A percentile compares a stretch with the other conserved stretches of the same genome.
Conservation (phyloP, 345 rosid genomes). For the Linum lewisii region DNA sequence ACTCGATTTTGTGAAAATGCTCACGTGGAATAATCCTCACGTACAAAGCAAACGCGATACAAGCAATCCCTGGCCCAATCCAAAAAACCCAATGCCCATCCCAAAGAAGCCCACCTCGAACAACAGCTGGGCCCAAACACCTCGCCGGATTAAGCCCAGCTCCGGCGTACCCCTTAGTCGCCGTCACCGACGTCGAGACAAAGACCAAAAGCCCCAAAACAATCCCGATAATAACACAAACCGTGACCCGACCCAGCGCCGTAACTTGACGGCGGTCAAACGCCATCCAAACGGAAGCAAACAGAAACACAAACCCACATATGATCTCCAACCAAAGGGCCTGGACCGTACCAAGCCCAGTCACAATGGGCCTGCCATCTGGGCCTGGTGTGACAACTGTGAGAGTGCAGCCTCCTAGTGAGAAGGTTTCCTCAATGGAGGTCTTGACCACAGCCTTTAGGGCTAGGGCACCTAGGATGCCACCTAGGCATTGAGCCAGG, state of each 20-base stretch:
- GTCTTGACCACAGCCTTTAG: conserved; percentile 22
- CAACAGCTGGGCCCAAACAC: conserved; percentile 34
- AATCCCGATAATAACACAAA: conserved; percentile 22
- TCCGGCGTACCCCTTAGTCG: conserved; percentile 33
- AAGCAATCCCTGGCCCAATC: conserved; percentile 13
- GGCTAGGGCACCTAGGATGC: conserved; percentile 25
- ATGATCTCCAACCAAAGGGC: conserved; percentile 29
- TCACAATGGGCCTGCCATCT: conserved; percentile 13
- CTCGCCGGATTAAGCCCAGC: conserved; percentile 46
- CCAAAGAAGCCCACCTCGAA: conserved; percentile 22
- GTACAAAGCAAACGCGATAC: not conserved
- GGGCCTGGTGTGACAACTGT: conserved; percentile 19
- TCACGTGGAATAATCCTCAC: not conserved
- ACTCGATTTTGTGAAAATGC: not conserved
- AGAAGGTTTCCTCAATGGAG: conserved; percentile 13
- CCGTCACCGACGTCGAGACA: conserved; percentile 32
- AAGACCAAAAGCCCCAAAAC: conserved; percentile 33
- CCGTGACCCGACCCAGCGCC: conserved; percentile 24
- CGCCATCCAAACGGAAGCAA: conserved; percentile 34
- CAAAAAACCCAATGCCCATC: conserved; percentile 20
- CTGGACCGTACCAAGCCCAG: conserved; percentile 12
- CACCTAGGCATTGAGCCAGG: conserved; percentile 32
- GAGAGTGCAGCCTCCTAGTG: conserved; percentile 33
- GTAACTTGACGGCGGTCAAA: conserved; percentile 31
- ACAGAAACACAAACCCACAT: conserved; percentile 30